These are phyloP conservation scores for Dendryphion nanum DNA, from an alignment of 2,329 filamentous ascomycete species.

Conservation along the genomic window DNA sequence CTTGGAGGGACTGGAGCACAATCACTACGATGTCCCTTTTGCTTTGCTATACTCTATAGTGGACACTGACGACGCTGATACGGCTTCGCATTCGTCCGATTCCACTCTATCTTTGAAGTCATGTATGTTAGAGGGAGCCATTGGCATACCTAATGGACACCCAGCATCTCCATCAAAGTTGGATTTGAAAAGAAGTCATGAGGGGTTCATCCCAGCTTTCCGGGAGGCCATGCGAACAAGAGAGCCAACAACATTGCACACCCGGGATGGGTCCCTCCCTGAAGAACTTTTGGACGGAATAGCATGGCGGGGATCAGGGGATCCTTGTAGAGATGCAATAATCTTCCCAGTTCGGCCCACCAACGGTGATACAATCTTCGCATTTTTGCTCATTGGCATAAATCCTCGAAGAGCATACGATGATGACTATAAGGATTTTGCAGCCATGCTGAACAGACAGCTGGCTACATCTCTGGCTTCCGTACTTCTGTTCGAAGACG, in stretches of 20 bases:
- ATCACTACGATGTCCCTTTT: conserved; percentile 52
- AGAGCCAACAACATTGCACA: conserved; percentile 26
- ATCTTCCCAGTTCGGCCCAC: conserved; percentile 39
- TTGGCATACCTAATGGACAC: conserved; percentile 9
- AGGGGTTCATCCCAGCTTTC: conserved; percentile 28
- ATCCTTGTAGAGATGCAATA: conserved; percentile 32
- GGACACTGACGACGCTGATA: conserved; percentile 10
- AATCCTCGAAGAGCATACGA: conserved; percentile 41
- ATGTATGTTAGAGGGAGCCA: conserved; percentile 18
- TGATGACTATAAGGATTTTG: conserved; percentile 39
- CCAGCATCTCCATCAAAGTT: conserved; percentile 13
- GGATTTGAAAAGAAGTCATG: conserved; percentile 7
- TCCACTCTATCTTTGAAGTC: conserved; percentile 9
- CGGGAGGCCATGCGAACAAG: conserved; percentile 27
- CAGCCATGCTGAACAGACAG: conserved; percentile 35
- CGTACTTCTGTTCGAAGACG: conserved; percentile 40
- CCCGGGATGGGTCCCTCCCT: conserved; percentile 28
- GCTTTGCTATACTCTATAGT: conserved; percentile 25
- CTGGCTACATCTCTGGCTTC: conserved; percentile 41
- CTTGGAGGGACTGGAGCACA: conserved; percentile 64
- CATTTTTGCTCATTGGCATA: conserved; percentile 40
- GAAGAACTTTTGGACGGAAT: conserved; percentile 22
- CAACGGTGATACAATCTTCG: conserved; percentile 34
- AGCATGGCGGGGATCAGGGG: conserved; percentile 35
- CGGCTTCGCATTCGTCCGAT: conserved; percentile 15